These are phyloP conservation scores for Calonectria crousiana DNA, from an alignment of 2,329 filamentous ascomycete species.

Conservation along the genomic window DNA sequence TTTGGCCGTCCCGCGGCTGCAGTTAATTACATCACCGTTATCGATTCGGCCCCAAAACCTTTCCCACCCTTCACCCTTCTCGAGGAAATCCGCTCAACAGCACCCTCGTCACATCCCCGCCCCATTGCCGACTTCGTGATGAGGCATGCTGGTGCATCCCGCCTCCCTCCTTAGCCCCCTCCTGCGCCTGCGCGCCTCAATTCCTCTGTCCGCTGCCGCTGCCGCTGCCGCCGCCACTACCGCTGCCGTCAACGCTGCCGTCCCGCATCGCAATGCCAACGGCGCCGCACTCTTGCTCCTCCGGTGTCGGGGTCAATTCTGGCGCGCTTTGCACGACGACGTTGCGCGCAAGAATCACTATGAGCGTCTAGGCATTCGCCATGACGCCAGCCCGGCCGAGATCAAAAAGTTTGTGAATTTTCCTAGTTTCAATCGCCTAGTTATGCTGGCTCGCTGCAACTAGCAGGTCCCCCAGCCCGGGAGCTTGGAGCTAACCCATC, in stretches of 20 bases:
- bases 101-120: background rate
- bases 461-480: background rate
- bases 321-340: slow-evolving; percentile 33
- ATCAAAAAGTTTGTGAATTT: slow-evolving; percentile 79
- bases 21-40: slow-evolving; percentile 45
- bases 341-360: slow-evolving; percentile 75
- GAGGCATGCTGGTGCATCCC: slow-evolving; percentile 72
- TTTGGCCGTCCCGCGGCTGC: slow-evolving; percentile 1
- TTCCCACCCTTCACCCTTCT: slow-evolving; percentile 8
- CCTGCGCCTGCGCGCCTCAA: slow-evolving; percentile 32
- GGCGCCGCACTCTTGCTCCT: slow-evolving; percentile 24
- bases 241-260: background rate
- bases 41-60: slow-evolving; percentile 21
- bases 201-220: slow-evolving; percentile 36
- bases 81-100: slow-evolving; percentile 1
- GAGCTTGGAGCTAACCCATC: background rate
- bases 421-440: background rate
- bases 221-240: slow-evolving; percentile 13
- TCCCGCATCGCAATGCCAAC: background rate
- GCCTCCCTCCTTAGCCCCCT: slow-evolving; percentile 40
- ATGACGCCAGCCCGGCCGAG: slow-evolving; percentile 76
- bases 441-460: background rate
- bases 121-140: slow-evolving; percentile 56
- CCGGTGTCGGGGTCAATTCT: slow-evolving; percentile 38
- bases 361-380: slow-evolving; percentile 79